These are phyloP conservation scores for Cucurbita moschata DNA, from an alignment of 306 rosid genomes.

Conservation along the genomic window DNA sequence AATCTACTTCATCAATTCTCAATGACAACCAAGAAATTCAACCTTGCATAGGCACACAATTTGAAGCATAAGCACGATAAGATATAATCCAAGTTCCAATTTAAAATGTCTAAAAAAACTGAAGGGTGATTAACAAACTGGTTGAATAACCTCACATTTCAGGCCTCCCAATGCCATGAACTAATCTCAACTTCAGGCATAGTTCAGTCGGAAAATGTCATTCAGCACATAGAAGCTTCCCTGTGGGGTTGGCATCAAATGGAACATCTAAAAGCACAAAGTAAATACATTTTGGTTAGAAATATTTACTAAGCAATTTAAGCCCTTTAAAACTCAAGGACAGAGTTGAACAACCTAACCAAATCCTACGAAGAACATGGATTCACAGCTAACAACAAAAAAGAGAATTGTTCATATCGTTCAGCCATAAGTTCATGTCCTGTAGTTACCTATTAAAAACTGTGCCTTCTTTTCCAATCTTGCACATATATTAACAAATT, in stretches of 20 bases:
- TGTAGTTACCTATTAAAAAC: not conserved
- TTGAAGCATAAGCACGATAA: slow-evolving; percentile 1
- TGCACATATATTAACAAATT: not conserved
- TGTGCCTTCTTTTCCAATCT: not conserved
- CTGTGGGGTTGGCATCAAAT: slow-evolving; percentile 83
- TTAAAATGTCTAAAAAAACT: slow-evolving; percentile 1
- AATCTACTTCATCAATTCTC: not conserved
- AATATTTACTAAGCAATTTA: too few species aligned
- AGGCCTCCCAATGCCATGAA: not conserved
- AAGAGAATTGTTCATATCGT: not conserved
- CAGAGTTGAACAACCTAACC: not conserved
- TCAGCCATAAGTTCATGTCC: not conserved
- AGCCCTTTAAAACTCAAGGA: too few species aligned
- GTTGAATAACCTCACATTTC: not conserved
- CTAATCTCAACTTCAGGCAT: slow-evolving; percentile 41
- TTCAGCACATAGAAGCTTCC: slow-evolving; percentile 82
- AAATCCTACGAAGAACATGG: not conserved
- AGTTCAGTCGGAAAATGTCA: slow-evolving; percentile 90
- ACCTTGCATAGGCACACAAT: not conserved
- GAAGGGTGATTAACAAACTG: not conserved
- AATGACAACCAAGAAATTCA: not conserved
- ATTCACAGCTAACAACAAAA: not conserved
- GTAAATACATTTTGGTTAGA: not conserved
- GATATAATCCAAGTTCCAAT: not conserved
- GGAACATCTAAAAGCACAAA: slow-evolving; percentile 55